Evolutionary conservation across 805 yeast species (phyloP).

Genomic region (Geotrichum ghanense): DNA sequence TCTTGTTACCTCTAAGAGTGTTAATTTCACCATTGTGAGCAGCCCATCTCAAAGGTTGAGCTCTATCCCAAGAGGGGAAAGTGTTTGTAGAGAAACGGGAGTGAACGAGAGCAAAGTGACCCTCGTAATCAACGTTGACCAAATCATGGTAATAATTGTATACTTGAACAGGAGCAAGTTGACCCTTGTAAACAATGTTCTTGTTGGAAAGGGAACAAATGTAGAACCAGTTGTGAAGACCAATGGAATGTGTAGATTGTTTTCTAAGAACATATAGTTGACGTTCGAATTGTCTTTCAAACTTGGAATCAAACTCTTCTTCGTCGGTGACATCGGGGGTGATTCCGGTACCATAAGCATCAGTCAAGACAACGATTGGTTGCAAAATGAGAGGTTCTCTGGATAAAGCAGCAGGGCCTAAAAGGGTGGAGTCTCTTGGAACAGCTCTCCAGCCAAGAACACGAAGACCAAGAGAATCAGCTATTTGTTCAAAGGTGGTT

Average conservation of each 20-base stretch:
- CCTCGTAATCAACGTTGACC: slow-evolving; percentile 82
- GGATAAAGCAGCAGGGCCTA: slow-evolving; percentile 90
- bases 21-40: slow-evolving; percentile 99
- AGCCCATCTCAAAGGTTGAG: slow-evolving; percentile 93
- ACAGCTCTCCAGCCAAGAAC: slow-evolving; percentile 93
- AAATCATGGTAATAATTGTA: slow-evolving; percentile 90
- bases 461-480: slow-evolving; percentile 59
- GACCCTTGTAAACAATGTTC: slow-evolving; percentile 95
- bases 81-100: slow-evolving; percentile 97
- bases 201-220: slow-evolving; percentile 83
- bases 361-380: slow-evolving; percentile 74
- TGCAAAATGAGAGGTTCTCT: slow-evolving; percentile 88
- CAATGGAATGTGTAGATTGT: slow-evolving; percentile 82
- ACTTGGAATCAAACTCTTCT: slow-evolving; percentile 43
- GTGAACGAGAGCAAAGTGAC: slow-evolving; percentile 92
- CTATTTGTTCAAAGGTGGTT: slow-evolving; percentile 70
- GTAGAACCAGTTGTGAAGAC: slow-evolving; percentile 95
- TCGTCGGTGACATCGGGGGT: slow-evolving; percentile 24
- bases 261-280: slow-evolving; percentile 79
- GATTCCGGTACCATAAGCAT: slow-evolving; percentile 32
- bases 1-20: slow-evolving; percentile 93
- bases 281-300: slow-evolving; percentile 63
- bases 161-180: slow-evolving; percentile 92
- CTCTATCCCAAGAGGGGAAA: slow-evolving; percentile 99
- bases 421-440: slow-evolving; percentile 86